phyloP scores from a whole-genome alignment of 441 rosid species.

The Erodium texanum region DNA sequence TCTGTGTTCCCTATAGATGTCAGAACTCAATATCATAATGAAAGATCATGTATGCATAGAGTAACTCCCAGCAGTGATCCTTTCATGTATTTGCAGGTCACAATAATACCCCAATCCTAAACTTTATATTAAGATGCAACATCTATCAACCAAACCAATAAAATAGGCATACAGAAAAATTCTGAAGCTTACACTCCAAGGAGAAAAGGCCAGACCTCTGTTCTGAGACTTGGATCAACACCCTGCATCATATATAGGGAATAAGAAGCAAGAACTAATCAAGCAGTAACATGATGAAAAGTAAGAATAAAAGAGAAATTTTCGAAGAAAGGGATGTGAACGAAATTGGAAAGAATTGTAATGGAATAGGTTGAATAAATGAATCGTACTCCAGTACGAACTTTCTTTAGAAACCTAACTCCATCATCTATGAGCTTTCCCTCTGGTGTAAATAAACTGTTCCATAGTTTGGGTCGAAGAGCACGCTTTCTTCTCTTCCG shows the following conservation, averaged over 20 bases:
- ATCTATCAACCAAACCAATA: background rate
- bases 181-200: slow-evolving; percentile 1
- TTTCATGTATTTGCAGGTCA: background rate
- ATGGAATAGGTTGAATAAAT: background rate
- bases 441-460: slow-evolving; percentile 50
- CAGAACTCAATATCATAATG: background rate
- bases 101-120: background rate
- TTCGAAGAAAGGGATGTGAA: background rate
- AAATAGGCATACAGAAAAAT: background rate
- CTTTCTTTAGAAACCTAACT: slow-evolving; percentile 72
- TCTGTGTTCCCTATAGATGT: background rate
- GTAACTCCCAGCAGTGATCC: background rate
- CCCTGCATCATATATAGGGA: background rate
- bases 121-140: background rate
- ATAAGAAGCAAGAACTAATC: background rate
- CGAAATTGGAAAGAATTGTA: background rate
- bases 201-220: slow-evolving; percentile 6
- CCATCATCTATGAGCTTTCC: slow-evolving; percentile 72
- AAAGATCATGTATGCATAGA: background rate
- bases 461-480: slow-evolving; percentile 70
- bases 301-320: too few relatives aligned
- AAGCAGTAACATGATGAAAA: background rate
- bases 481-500: slow-evolving; percentile 71
- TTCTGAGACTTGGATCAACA: slow-evolving; percentile 5
- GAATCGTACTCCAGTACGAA: slow-evolving; percentile 58